These are phyloP conservation scores for Nothophytophthora sp. DNA, from an alignment of 352 stramenopile genomes.

Conservation along the genomic window DNA sequence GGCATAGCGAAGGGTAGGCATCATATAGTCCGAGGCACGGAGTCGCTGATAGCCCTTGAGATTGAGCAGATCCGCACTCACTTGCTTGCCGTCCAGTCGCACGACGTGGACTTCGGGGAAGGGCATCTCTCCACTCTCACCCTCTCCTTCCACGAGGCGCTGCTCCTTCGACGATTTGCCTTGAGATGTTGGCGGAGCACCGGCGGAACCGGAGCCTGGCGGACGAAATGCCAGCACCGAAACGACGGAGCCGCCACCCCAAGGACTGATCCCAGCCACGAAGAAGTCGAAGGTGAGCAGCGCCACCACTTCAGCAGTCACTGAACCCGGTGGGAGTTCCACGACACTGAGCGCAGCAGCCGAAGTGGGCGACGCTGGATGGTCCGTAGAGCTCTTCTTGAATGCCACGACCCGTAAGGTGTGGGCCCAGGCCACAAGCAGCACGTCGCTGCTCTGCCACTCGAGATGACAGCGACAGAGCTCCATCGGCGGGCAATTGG, in stretches of 20 bases:
- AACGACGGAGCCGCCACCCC: slow-evolving; percentile 49
- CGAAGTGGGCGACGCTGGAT: slow-evolving; percentile 37
- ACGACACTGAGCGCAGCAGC: slow-evolving; percentile 24
- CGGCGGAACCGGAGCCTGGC: slow-evolving; percentile 39
- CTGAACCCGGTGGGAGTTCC: slow-evolving; percentile 22
- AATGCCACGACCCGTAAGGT: slow-evolving; percentile 83
- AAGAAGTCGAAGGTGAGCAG: slow-evolving; percentile 87
- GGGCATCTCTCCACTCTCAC: slow-evolving; percentile 66
- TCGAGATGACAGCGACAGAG: slow-evolving; percentile 80
- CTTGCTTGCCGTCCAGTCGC: slow-evolving; percentile 81
- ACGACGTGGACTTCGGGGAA: slow-evolving; percentile 89
- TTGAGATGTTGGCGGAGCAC: slow-evolving; percentile 15
- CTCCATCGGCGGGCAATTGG: slow-evolving; percentile 81
- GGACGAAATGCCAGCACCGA: slow-evolving; percentile 77
- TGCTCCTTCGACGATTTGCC: slow-evolving; percentile 43
- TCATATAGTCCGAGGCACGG: slow-evolving; percentile 80
- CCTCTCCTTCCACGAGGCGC: slow-evolving; percentile 66
- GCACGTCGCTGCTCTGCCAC: slow-evolving; percentile 57
- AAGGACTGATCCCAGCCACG: slow-evolving; percentile 71
- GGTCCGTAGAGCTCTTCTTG: slow-evolving; percentile 37
- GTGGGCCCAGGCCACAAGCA: slow-evolving; percentile 79
- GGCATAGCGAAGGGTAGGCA: slow-evolving; percentile 68
- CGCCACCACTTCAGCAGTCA: slow-evolving; percentile 71
- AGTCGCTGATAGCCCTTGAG: slow-evolving; percentile 75
- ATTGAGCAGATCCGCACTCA: slow-evolving; percentile 84